Evolutionary conservation across 139 green algal genomes (phyloP), one percentile per base, ranked within the genome.

Genomic region (Nannochloris sp.): DNA sequence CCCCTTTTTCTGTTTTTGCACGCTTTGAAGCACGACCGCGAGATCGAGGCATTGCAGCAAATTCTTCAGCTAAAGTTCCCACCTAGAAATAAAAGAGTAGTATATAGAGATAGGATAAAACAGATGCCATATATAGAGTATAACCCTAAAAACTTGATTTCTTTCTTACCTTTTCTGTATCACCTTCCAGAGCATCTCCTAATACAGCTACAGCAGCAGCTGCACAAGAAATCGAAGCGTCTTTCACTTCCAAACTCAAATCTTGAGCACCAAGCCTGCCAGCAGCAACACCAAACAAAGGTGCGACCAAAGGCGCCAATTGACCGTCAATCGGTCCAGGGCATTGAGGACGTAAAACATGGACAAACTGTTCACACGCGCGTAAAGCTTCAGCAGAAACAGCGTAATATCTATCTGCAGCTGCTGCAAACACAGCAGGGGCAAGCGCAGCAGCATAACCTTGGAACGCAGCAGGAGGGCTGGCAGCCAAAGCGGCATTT

Each of bases 161-260:
- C 19, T 54, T 10, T 38, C 56, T 34, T 60, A 67, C 66, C 54
- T 67, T 60, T 13, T 32, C 33, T 30, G 90, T 72, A 60, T 96
- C 74, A 4, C 60, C 53, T 0, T 47, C 23, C 25, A 92, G 71
- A 37, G 71, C n/a, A 66, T 96, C 89, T 1, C 81, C 87, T 63
- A 91, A 62, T 1, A 46, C 53, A 4, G 83, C 83, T n/a, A 94
- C 51, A 0, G 77, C 39, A 2, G 75, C 69, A 0, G 84, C 89
- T 53, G 78, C 81, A 51, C 73, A 83, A 15, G 47, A 55, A 60
- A 98, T 96, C 45, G 92, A 85, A 27, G 72, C 81, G 63, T 96
- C 90, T 71, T 96, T 96, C 4, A 96, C 89, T 68, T 96, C 89
- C 46, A 94, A 89, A 69, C 94, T 85, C 65, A 91, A 83, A 66